Percentiles rank a stretch among this genome's conserved stretches.
Evolutionary conservation across 257 asterid species (phyloP).

Genomic region (Nicotiana otophora): DNA sequence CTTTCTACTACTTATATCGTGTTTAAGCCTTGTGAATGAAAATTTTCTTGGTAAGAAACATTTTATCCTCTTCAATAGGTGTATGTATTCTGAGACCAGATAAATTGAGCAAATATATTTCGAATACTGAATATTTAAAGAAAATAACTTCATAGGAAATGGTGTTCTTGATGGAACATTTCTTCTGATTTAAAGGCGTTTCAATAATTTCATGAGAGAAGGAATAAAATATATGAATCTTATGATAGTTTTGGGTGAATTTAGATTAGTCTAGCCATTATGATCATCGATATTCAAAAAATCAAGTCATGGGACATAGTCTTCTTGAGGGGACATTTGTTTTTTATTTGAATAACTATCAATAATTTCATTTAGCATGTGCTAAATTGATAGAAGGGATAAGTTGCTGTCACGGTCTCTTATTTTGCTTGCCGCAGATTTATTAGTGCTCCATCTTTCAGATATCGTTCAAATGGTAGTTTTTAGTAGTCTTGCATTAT

Average conservation of each 20-base stretch:
- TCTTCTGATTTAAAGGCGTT: too few species aligned
- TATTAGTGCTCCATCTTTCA: neutral
- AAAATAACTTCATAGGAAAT: too few species aligned
- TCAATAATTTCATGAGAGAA: too few species aligned
- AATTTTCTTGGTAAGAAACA: too few species aligned
- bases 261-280: neutral
- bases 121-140: too few species aligned
- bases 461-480: neutral
- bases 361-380: neutral
- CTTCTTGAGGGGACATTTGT: neutral
- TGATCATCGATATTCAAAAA: neutral
- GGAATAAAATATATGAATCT: too few species aligned
- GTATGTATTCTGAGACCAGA: too few species aligned
- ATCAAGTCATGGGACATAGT: neutral
- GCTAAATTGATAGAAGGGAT: neutral
- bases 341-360: neutral
- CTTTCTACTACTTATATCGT: neutral
- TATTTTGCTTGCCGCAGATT: neutral
- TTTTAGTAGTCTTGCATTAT: neutral
- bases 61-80: too few species aligned
- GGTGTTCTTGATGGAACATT: too few species aligned
- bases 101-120: too few species aligned
- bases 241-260: neutral
- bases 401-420: neutral
- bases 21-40: too few species aligned